Conservation (phyloP, 1,139 yeast genomes). For the Tardiomyces blankii region DNA sequence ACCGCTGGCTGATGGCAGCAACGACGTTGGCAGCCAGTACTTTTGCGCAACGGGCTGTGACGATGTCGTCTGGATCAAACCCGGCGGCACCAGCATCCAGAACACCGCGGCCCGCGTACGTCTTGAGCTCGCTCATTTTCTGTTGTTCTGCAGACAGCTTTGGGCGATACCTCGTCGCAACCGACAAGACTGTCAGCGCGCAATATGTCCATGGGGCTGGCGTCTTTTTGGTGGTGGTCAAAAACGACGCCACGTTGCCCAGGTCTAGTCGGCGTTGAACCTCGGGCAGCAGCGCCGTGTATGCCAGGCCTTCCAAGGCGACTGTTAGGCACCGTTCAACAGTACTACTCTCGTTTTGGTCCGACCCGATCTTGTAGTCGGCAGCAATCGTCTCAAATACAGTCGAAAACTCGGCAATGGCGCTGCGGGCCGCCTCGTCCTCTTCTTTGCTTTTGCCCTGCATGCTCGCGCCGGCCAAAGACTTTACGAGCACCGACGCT, state of each 20-base stretch:
- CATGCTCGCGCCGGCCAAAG: constrained; percentile 18
- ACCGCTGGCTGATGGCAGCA: constrained; percentile 16
- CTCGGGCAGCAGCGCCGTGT: constrained; percentile 21
- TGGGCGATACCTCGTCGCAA: neutral
- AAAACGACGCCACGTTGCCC: constrained; percentile 9
- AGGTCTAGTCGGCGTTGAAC: constrained; percentile 16
- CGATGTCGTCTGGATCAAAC: constrained; percentile 11
- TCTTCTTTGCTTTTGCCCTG: constrained; percentile 12
- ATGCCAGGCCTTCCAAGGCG: constrained; percentile 30
- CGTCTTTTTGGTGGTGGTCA: neutral
- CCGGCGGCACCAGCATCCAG: constrained; percentile 7
- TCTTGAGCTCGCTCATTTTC: constrained; percentile 20
- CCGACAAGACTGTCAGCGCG: constrained; percentile 2
- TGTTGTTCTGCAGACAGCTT: constrained; percentile 22
- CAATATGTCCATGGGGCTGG: constrained; percentile 6
- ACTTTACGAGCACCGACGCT: constrained; percentile 26
- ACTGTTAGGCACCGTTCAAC: constrained; percentile 4
- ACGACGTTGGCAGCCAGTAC: constrained; percentile 20
- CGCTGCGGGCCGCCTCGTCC: constrained; percentile 5
- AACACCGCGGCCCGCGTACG: constrained; percentile 17
- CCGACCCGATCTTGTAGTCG: constrained; percentile 1
- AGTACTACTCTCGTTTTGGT: constrained; percentile 4
- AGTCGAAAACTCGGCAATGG: constrained; percentile 19
- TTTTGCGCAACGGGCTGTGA: constrained; percentile 9
- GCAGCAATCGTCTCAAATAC: constrained; percentile 19